Evolutionary conservation across 140 eudicot species (phyloP).

Genomic region (Flaveria floridana): DNA sequence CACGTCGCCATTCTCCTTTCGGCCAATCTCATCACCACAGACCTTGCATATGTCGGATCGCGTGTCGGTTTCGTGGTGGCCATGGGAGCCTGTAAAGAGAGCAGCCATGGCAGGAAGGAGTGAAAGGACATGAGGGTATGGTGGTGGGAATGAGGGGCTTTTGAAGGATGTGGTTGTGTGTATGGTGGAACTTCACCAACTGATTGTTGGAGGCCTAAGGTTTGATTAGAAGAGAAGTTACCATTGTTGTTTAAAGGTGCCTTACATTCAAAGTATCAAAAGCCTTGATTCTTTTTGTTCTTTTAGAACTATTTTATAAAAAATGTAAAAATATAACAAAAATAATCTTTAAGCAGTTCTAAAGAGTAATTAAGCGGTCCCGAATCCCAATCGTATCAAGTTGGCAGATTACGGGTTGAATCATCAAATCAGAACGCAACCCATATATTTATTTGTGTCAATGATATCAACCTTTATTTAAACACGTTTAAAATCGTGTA

Average conservation of each 20-base stretch:
- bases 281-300: slow-evolving; percentile 3
- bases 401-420: too few relatives aligned
- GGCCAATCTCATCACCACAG: slow-evolving; percentile 77
- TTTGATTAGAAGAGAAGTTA: slow-evolving; percentile 87
- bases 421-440: too few relatives aligned
- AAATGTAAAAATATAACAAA: background rate
- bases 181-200: slow-evolving; percentile 48
- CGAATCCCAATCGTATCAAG: too few relatives aligned
- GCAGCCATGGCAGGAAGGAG: slow-evolving; percentile 60
- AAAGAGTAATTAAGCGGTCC: too few relatives aligned
- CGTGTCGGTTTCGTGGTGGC: slow-evolving; percentile 39
- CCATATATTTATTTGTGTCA: too few relatives aligned
- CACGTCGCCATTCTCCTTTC: slow-evolving; percentile 57
- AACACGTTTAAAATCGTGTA: too few relatives aligned
- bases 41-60: slow-evolving; percentile 53
- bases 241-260: slow-evolving; percentile 28
- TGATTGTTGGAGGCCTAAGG: slow-evolving; percentile 67
- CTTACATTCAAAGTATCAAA: slow-evolving; percentile 38
- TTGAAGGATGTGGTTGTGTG: slow-evolving; percentile 32
- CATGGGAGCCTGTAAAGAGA: slow-evolving; percentile 56
- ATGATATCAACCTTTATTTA: too few relatives aligned
- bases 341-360: background rate
- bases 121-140: slow-evolving; percentile 24
- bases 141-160: slow-evolving; percentile 28
- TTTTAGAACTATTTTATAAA: background rate